Conservation (phyloP, 2,329 filamentous ascomycete species). For the Trichoderma sp. region DNA sequence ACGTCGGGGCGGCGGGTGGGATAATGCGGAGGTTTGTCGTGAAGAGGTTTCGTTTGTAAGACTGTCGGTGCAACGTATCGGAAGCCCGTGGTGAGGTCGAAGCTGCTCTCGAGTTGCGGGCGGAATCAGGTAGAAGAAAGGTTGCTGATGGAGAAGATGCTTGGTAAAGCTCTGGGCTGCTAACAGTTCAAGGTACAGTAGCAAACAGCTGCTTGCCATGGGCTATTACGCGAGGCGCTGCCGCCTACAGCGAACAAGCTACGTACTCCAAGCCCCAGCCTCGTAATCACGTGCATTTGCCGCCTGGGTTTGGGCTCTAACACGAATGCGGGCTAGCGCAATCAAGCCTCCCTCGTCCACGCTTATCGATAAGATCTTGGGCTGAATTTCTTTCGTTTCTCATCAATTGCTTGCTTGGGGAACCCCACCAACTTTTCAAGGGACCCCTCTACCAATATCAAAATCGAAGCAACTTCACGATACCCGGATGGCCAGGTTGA, state of each 20-base stretch:
- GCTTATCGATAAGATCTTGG: constrained; percentile 41
- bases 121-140: constrained; percentile 38
- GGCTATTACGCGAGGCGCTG: constrained; percentile 50
- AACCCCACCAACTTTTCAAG: constrained; percentile 34
- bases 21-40: constrained; percentile 1
- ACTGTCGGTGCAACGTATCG: constrained; percentile 24
- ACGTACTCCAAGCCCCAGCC: constrained; percentile 34
- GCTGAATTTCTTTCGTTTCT: constrained; percentile 34
- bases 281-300: constrained; percentile 40
- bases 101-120: constrained; percentile 34
- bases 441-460: constrained; percentile 9
- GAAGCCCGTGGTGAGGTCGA: constrained; percentile 31
- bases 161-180: constrained; percentile 43
- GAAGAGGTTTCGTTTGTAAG: background rate
- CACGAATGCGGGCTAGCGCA: constrained; percentile 3
- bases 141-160: constrained; percentile 40
- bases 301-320: background rate
- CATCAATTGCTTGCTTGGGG: constrained; percentile 26
- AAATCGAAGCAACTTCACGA: background rate
- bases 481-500: background rate
- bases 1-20: constrained; percentile 25
- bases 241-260: constrained; percentile 42
- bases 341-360: background rate
- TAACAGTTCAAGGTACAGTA: background rate
- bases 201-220: constrained; percentile 40